Evolutionary conservation across 495 filamentous ascomycete species (phyloP), one percentile per base, ranked within the genome.

Genomic region (Neurospora tetrasperma): DNA sequence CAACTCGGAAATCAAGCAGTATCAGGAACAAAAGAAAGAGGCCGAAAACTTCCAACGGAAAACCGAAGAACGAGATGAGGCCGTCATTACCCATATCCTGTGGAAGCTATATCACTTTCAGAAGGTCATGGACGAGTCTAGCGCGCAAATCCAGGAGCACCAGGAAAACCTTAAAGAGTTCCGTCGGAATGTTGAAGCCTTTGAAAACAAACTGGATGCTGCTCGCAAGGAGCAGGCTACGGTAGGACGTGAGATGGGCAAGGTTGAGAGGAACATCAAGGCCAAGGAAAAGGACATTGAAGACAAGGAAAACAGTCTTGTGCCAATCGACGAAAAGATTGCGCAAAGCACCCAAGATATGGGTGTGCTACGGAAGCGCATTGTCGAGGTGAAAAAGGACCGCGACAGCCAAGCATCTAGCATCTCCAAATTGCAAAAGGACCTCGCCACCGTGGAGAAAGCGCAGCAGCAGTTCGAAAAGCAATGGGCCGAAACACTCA

Each of bases 71-170:
- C 88, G 93, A 44, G 95, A 98, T 80, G 89, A 94, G 71, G 96
- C 96, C 12, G 91, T 97, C 72, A 93, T 98, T 69, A 96, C 92
- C 0, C 96, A 98, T 72, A 94, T 97, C 44, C 83, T 98, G 14
- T 98, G 96, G 95, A 98, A 98, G 81, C 84, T 99, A 2, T 98
- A 92, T 82, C 94, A 97, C 80, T 97, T 97, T 80, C 96, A 99
- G 80, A 90, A 90, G 39, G 86, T 93, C 40, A 97, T 99, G 82
- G 94, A 98, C 76, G 90, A 93, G 66, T 97, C 96, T 42, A 93
- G 90, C 75, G 91, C 89, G 38, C 90, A 96, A 76, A 99, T 98
- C 71, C 91, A 95, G 78, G 92, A 91, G 75, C 93, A 98, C 78
- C 96, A 99, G 74, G 93, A 97, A 77, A 94, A 99, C 74, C 88